These are phyloP conservation scores for Fomitopsis schrenkii DNA, from an alignment of 1,284 basidiomycete species.

Conservation along the genomic window DNA sequence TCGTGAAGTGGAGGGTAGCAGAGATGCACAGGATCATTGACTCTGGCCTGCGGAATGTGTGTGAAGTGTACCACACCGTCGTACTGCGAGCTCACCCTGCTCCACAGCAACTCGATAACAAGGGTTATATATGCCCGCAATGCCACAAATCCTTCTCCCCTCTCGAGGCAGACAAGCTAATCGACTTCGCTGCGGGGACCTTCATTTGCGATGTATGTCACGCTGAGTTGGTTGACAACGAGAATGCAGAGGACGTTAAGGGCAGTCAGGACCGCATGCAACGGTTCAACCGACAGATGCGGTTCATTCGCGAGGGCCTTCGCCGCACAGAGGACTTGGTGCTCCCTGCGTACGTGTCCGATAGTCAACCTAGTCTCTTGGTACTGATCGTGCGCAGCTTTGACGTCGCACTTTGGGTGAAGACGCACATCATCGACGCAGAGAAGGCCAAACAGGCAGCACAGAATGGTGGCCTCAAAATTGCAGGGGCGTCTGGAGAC, in stretches of 20 bases:
- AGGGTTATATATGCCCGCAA: conserved; percentile 92
- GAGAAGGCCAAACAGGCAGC: conserved; percentile 44
- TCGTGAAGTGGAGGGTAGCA: conserved; percentile 97
- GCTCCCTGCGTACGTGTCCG: conserved; percentile 58
- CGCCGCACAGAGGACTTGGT: conserved; percentile 88
- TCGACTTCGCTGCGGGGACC: conserved; percentile 60
- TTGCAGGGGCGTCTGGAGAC: conserved; percentile 63
- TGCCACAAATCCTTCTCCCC: conserved; percentile 86
- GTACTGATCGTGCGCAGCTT: conserved; percentile 44
- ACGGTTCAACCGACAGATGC: conserved; percentile 90
- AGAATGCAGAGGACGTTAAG: conserved; percentile 80
- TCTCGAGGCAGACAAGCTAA: conserved; percentile 81
- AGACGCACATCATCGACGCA: conserved; percentile 56
- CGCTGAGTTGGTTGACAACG: conserved; percentile 87
- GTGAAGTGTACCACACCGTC: conserved; percentile 17
- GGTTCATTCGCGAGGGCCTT: conserved; percentile 82
- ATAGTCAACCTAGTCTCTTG: background rate
- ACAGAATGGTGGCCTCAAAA: conserved; percentile 56
- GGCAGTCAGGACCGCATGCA: conserved; percentile 94
- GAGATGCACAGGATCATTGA: conserved; percentile 92
- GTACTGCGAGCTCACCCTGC: background rate
- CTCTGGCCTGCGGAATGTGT: conserved; percentile 77
- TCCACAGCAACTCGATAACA: conserved; percentile 85
- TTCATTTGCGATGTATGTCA: conserved; percentile 79
- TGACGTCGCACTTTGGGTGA: conserved; percentile 79